Evolutionary conservation across 371 early-diverging fungal genomes (phyloP), one percentile per base, ranked within the genome.

Genomic region (Haplosporangium sp.): DNA sequence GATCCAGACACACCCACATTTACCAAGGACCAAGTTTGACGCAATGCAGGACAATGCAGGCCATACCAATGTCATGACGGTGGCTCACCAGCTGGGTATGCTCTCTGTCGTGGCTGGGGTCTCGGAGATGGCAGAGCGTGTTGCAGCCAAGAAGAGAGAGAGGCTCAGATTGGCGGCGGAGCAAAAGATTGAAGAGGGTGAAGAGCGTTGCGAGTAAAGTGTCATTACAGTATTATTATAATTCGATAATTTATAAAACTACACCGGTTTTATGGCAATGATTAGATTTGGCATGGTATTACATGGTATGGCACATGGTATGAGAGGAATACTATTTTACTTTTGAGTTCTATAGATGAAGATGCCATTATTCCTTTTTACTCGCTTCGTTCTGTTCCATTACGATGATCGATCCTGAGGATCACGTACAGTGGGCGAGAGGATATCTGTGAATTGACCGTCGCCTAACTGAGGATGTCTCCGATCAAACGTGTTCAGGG

Each of bases 81-180:
- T 77, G 12, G 79, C 79, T 0, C 79, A 77, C 48, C 79, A 77
- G 29, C 46, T 77, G 56, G 79, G 79, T 14, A 77, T 77, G 79
- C 64, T 77, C 5, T 71, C 79, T 10, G 71, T 64, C n/a, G 79
- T 77, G 2, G 67, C 72, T 16, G 79, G 79, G 16, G 79, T 77
- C 20, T 77, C 79, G 4, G 79, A 77, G 69, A 77, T 77, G 79
- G 79, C 79, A 3, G 79, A 77, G 58, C 79, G 79, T 64, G 79
- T 68, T 16, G 72, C 72, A 0, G 72, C 72, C 68, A 77, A 71
- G 79, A 77, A 77, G 69, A 36, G 76, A 12, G 79, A 77, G 65
- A 68, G 68, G 8, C 23, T 68, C 13, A 68, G 79, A 20, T 42
- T 67, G 37, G 72, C 71, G 14, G 72, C 65, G 9, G 79, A 64